These are phyloP conservation scores for Pseudotsuga menziesii DNA, from an alignment of 75 land plant genomes.

Conservation along the genomic window DNA sequence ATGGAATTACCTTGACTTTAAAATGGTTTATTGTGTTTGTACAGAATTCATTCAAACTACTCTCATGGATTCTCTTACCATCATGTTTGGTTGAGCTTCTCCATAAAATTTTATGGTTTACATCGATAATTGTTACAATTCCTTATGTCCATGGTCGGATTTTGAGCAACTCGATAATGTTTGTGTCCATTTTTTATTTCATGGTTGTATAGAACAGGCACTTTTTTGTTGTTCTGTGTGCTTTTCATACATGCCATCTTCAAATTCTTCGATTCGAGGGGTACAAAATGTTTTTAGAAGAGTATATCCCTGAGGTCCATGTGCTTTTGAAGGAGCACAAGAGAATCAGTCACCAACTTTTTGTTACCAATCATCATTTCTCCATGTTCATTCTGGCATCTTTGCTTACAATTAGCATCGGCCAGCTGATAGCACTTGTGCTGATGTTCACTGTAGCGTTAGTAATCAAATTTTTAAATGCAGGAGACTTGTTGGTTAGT, in stretches of 20 bases:
- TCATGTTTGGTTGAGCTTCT: slow-evolving; percentile 49
- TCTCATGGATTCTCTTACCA: slow-evolving; percentile 55
- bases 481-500: slow-evolving; percentile 66
- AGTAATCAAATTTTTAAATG: slow-evolving; percentile 51
- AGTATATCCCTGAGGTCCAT: slow-evolving; percentile 20
- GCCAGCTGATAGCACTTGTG: slow-evolving; percentile 58
- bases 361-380: slow-evolving; percentile 60
- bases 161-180: slow-evolving; percentile 28
- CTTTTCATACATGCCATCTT: slow-evolving; percentile 66
- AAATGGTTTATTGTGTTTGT: slow-evolving; percentile 8
- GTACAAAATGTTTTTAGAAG: slow-evolving; percentile 39
- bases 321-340: slow-evolving; percentile 49
- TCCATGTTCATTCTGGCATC: slow-evolving; percentile 46
- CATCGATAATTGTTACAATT: slow-evolving; percentile 24
- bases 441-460: slow-evolving; percentile 32
- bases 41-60: slow-evolving; percentile 46
- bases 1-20: neutral
- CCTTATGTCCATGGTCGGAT: slow-evolving; percentile 10
- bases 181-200: slow-evolving; percentile 40
- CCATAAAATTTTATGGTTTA: slow-evolving; percentile 58
- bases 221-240: slow-evolving; percentile 67
- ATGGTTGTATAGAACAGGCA: slow-evolving; percentile 66
- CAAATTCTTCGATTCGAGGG: slow-evolving; percentile 70
- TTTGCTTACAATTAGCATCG: slow-evolving; percentile 46
- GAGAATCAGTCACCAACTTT: slow-evolving; percentile 61